Base-by-base conservation (phyloP, 2,329 filamentous ascomycete genomes). In the Aureobasidium musti region DNA sequence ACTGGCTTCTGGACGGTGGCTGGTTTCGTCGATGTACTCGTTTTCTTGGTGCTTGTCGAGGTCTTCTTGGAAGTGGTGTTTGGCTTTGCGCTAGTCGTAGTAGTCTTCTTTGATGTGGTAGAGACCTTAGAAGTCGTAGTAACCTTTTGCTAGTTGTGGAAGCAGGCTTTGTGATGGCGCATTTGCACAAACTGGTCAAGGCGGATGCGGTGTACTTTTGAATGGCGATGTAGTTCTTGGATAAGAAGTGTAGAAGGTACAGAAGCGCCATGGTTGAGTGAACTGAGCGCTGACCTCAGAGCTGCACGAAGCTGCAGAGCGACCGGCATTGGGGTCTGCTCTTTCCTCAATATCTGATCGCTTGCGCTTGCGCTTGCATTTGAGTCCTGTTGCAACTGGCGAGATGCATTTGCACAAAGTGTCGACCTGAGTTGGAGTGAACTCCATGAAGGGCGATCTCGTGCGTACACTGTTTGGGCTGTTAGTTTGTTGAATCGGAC, bases 381-480 rank as follows among this genome's bases (percentile, higher is more conserved):
- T 60, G 6, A 11, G 10, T n/a, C 39, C 56, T 11, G 56, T 60
- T 17, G 56, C 5, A 5, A 60, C 13, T 2, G 56, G 56, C 4
- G 56, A 60, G 28, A 60, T 60, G 13, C 56, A 60, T n/a, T 60
- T 60, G 56, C 56, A 60, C 10, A 60, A 41, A 33, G 56, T 47
- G n/a, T 60, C 56, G 19, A 60, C 56, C 28, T 60, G 56, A 30
- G 56, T 60, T 1, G 56, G 39, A 14, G 41, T 60, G 5, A 60
- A 60, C 14, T 60, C 56, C 56, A 60, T 47, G 14, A 60, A 60
- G 5, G 56, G 56, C 11, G 56, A 60, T 26, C 19, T 23, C 17
- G 56, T 60, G 39, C 56, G 56, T 23, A 47, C 41, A 35, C 56
- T 60, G n/a, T 5, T 33, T 19, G 5, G 5, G 3, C 6, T 21